These are phyloP conservation scores for Colletotrichum lentis DNA, from an alignment of 2,329 filamentous ascomycete species.

Conservation along the genomic window DNA sequence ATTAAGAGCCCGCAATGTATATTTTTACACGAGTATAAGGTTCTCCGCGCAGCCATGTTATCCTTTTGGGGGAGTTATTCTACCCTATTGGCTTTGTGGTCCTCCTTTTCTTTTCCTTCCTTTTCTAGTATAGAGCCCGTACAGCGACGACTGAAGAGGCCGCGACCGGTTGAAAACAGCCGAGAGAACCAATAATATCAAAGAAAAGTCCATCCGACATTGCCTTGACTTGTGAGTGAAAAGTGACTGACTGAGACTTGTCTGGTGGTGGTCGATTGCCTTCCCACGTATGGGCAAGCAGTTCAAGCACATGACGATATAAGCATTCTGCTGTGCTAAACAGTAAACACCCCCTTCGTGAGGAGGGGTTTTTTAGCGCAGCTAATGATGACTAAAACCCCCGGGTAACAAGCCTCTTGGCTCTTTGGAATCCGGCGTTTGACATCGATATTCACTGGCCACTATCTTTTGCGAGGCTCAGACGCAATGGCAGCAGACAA, in stretches of 20 bases:
- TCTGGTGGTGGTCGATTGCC: too few species aligned
- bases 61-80: neutral
- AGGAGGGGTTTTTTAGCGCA: too few species aligned
- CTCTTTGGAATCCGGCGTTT: neutral
- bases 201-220: neutral
- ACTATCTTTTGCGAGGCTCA: neutral
- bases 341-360: too few species aligned
- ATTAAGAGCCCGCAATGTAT: slow-evolving; percentile 4
- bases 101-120: neutral
- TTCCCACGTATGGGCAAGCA: too few species aligned
- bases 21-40: slow-evolving; percentile 15
- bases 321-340: too few species aligned
- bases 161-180: neutral
- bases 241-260: too few species aligned
- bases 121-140: neutral
- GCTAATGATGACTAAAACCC: too few species aligned
- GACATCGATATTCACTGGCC: neutral
- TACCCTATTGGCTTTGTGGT: too few species aligned
- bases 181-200: neutral
- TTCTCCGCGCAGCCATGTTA: neutral
- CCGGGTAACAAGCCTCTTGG: neutral
- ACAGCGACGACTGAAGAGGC: neutral
- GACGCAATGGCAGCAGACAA: neutral
- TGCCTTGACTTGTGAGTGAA: neutral
- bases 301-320: neutral